These are phyloP conservation scores for Nemania sp. DNA, from an alignment of 2,329 filamentous ascomycete species.

Conservation along the genomic window DNA sequence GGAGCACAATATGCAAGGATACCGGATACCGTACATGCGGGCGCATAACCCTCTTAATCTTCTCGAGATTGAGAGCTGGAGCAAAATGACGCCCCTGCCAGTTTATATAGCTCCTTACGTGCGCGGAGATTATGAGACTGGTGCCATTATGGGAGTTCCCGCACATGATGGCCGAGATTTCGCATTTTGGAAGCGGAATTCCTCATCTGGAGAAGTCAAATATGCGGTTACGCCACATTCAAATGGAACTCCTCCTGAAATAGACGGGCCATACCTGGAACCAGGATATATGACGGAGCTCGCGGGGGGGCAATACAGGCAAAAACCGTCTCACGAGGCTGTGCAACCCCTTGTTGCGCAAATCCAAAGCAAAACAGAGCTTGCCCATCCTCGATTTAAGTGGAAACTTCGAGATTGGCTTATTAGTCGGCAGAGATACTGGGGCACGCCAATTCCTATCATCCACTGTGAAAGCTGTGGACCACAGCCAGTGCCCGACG, in stretches of 20 bases:
- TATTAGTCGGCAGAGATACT: constrained; percentile 89
- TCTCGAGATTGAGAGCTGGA: constrained; percentile 53
- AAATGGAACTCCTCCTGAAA: constrained; percentile 49
- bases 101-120: constrained; percentile 86
- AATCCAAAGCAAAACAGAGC: constrained; percentile 53
- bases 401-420: constrained; percentile 90
- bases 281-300: constrained; percentile 69
- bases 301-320: constrained; percentile 67
- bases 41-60: constrained; percentile 69
- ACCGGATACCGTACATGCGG: constrained; percentile 62
- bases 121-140: constrained; percentile 80
- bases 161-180: constrained; percentile 80
- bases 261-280: constrained; percentile 61
- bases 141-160: constrained; percentile 90
- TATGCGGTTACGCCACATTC: constrained; percentile 62
- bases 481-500: constrained; percentile 73
- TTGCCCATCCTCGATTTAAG: constrained; percentile 67
- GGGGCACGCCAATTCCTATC: constrained; percentile 89
- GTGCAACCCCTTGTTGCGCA: constrained; percentile 61
- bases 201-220: constrained; percentile 60
- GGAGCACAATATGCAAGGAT: constrained; percentile 66
- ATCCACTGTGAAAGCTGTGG: constrained; percentile 80
- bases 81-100: constrained; percentile 62
- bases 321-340: constrained; percentile 65
- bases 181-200: constrained; percentile 77